These are phyloP conservation scores for Candida easanensis DNA, from an alignment of 805 yeast species.

Conservation along the genomic window DNA sequence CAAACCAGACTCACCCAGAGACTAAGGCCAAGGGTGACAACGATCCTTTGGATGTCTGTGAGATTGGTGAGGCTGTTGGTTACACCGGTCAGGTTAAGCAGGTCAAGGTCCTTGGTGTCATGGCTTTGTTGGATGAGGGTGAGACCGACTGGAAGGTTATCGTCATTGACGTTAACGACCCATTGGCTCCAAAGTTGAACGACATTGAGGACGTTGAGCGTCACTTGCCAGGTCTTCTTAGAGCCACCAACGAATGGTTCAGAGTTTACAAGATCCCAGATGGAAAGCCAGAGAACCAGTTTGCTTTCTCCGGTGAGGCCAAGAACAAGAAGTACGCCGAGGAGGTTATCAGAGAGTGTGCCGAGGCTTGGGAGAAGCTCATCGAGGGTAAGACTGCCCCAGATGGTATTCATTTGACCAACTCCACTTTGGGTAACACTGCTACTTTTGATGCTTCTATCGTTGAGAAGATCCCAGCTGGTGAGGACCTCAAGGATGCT, in stretches of 20 bases:
- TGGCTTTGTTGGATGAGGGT: conserved; percentile 86
- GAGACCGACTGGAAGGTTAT: conserved; percentile 95
- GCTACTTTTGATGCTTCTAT: conserved; percentile 49
- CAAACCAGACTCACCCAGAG: conserved; percentile 49
- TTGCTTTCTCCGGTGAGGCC: conserved; percentile 72
- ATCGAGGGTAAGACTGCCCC: conserved; percentile 50
- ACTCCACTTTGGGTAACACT: conserved; percentile 64
- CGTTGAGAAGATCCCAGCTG: conserved; percentile 60
- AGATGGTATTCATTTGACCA: conserved; percentile 71
- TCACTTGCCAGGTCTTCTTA: conserved; percentile 67
- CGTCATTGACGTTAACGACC: conserved; percentile 66
- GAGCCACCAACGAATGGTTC: conserved; percentile 75
- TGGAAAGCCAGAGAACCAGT: conserved; percentile 72
- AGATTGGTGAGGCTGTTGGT: conserved; percentile 53
- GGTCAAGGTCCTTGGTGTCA: conserved; percentile 70
- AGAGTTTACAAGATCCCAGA: conserved; percentile 80
- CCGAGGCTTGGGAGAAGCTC: conserved; percentile 63
- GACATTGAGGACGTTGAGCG: conserved; percentile 66
- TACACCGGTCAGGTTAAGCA: conserved; percentile 61
- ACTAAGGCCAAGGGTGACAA: conserved; percentile 70
- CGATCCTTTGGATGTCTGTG: conserved; percentile 94
- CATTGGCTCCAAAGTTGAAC: conserved; percentile 56
- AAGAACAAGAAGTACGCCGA: conserved; percentile 57
- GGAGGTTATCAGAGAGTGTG: conserved; percentile 59
- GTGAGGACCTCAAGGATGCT: conserved; percentile 73